These are phyloP conservation scores for Priceomyces carsonii DNA, from an alignment of 805 yeast genomes.

Conservation along the genomic window DNA sequence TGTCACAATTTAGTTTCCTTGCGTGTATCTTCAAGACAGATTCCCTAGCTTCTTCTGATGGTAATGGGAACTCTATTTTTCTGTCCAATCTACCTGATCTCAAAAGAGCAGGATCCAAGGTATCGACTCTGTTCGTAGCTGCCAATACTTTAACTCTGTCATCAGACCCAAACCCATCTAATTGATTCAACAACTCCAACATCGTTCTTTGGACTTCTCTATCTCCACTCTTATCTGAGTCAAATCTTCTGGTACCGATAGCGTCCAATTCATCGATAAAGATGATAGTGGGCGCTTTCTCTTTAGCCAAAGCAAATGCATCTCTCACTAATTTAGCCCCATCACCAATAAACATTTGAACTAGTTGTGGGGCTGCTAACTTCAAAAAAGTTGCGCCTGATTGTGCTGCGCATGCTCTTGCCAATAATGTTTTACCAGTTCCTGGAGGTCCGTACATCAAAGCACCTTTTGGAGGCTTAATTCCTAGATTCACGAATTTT, in stretches of 20 bases:
- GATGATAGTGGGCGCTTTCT: constrained; percentile 47
- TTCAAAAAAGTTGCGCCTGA: constrained; percentile 47
- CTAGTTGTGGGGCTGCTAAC: constrained; percentile 47
- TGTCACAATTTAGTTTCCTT: constrained; percentile 90
- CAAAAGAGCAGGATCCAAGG: constrained; percentile 95
- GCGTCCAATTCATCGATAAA: constrained; percentile 50
- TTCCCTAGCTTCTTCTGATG: constrained; percentile 96
- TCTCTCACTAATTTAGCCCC: constrained; percentile 49
- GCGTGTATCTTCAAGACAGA: constrained; percentile 96
- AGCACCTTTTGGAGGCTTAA: constrained; percentile 60
- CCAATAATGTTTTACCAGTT: constrained; percentile 47
- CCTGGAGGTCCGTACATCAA: constrained; percentile 53
- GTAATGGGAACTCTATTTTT: constrained; percentile 96
- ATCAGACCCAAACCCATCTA: constrained; percentile 96
- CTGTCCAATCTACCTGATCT: constrained; percentile 98
- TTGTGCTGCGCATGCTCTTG: constrained; percentile 51
- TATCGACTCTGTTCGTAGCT: constrained; percentile 98
- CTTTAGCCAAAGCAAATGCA: constrained; percentile 48
- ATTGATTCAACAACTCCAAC: constrained; percentile 50
- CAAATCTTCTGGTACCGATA: constrained; percentile 47
- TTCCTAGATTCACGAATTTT: constrained; percentile 89
- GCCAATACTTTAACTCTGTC: constrained; percentile 97
- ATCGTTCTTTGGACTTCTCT: constrained; percentile 49
- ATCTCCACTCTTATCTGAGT: constrained; percentile 47
- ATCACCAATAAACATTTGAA: constrained; percentile 49